These are phyloP conservation scores for Bertia moriformis DNA, from an alignment of 2,329 filamentous ascomycete genomes.

Conservation along the genomic window DNA sequence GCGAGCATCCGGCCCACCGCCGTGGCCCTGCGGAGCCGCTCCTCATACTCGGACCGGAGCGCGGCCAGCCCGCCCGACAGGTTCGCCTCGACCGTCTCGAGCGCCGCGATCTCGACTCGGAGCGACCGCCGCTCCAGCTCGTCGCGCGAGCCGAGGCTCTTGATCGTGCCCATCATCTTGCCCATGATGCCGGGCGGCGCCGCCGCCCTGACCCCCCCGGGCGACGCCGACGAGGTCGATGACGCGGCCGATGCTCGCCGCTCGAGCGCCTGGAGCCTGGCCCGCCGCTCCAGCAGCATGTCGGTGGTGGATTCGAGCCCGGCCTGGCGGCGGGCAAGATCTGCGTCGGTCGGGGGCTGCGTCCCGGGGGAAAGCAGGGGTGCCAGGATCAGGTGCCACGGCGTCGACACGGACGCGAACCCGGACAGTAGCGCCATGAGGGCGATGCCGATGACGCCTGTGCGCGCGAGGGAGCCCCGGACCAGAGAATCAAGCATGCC, in stretches of 20 bases:
- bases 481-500: slow-evolving; percentile 20
- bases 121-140: slow-evolving; percentile 44
- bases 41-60: slow-evolving; percentile 46
- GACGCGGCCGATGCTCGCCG: slow-evolving; percentile 36
- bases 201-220: too few relatives aligned
- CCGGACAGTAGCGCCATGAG: slow-evolving; percentile 80
- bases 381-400: slow-evolving; percentile 70
- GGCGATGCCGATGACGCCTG: slow-evolving; percentile 73
- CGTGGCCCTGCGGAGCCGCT: slow-evolving; percentile 54
- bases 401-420: slow-evolving; percentile 74
- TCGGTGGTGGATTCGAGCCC: slow-evolving; percentile 67
- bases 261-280: slow-evolving; percentile 56
- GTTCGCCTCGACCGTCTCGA: slow-evolving; percentile 66
- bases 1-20: slow-evolving; percentile 48
- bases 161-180: slow-evolving; percentile 59
- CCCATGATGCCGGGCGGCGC: slow-evolving; percentile 49
- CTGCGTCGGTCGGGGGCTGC: slow-evolving; percentile 57
- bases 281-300: slow-evolving; percentile 63
- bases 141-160: slow-evolving; percentile 43
- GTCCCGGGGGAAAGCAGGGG: slow-evolving; percentile 31
- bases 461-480: slow-evolving; percentile 46
- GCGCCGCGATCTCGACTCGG: slow-evolving; percentile 62
- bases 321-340: slow-evolving; percentile 63
- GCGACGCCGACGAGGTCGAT: slow-evolving; percentile 3
- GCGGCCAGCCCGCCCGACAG: slow-evolving; percentile 50